Base-by-base conservation (phyloP, 176 grass and related monocot genomes). In the Musa schizocarpa region DNA sequence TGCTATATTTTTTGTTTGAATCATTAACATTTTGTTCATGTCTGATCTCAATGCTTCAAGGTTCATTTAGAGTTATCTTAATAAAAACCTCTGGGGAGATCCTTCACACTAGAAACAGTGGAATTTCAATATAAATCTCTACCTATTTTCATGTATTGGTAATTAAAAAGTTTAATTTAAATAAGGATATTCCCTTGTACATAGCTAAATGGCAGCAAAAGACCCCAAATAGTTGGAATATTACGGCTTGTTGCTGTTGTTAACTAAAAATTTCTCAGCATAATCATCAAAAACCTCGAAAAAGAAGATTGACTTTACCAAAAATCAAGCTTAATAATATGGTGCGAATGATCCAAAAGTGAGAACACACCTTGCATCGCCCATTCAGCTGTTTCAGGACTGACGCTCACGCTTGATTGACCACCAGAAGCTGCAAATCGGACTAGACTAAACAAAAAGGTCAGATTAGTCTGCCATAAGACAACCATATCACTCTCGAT, bases 321-420 rank as follows among this genome's bases (percentile, higher is more conserved):
- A 43, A 43, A 43, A 43, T 43, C 4, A 43, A 43, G 34, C 34
- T 43, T 43, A 43, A 43, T 43, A 43, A 43, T 43, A 6, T 43
- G 34, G 34, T 43, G 34, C 34, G 34, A 43, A 43, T 43, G 34
- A 43, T 43, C 34, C 34, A 24, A n/a, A 10, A 19, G 13, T 50
- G 25, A 50, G 1, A 50, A 48, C 63, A 82, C 85, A 98, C 94
- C 94, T 84, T 98, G 90, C 86, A 98, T 84, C 64, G 81, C 94
- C 94, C 94, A 98, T 78, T 98, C 90, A 59, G 68, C 68, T 25
- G 88, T 65, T 55, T 93, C 88, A 6, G 86, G 53, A 68, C 79
- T 79, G 78, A 85, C 81, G 1, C 83, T 82, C 12, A 98, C 77
- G 71, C 86, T 86, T 0, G 94, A 68, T 50, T 93, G 88, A 62